Evolutionary conservation across 2,329 filamentous ascomycete genomes (phyloP).

Genomic region (Ampelomyces quisqualis): DNA sequence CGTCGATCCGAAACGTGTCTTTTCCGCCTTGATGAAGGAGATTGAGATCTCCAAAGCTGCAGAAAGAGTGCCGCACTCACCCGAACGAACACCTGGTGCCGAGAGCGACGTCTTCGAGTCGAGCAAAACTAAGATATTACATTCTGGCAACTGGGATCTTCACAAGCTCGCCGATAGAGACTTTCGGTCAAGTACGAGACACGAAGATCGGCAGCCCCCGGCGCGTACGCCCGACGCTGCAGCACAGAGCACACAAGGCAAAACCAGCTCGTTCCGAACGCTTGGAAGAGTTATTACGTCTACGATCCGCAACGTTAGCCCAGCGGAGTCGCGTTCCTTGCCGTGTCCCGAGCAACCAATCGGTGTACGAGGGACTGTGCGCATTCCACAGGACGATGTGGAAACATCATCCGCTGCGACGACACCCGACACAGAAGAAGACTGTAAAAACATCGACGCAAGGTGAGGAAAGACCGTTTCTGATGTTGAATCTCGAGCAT

Average conservation of each 20-base stretch:
- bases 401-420: slow-evolving; percentile 8
- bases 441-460: slow-evolving; percentile 1
- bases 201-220: slow-evolving; percentile 12
- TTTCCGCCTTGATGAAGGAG: slow-evolving; percentile 41
- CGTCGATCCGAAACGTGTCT: slow-evolving; percentile 39
- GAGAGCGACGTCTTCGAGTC: slow-evolving; percentile 33
- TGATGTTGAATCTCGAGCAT: background rate
- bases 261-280: slow-evolving; percentile 30
- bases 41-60: slow-evolving; percentile 25
- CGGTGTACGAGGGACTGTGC: slow-evolving; percentile 7
- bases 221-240: slow-evolving; percentile 14
- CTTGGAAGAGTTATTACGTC: slow-evolving; percentile 32
- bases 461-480: background rate
- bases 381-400: slow-evolving; percentile 11
- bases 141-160: slow-evolving; percentile 8
- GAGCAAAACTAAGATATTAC: slow-evolving; percentile 20
- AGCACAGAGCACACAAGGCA: slow-evolving; percentile 20
- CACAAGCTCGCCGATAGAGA: slow-evolving; percentile 18
- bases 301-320: slow-evolving; percentile 44
- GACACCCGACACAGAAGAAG: slow-evolving; percentile 5
- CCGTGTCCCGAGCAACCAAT: slow-evolving; percentile 7
- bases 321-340: slow-evolving; percentile 18
- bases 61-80: background rate
- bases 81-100: slow-evolving; percentile 15
- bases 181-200: slow-evolving; percentile 5